Conservation (phyloP, 345 rosid genomes). For the Syzygium aromaticum region DNA sequence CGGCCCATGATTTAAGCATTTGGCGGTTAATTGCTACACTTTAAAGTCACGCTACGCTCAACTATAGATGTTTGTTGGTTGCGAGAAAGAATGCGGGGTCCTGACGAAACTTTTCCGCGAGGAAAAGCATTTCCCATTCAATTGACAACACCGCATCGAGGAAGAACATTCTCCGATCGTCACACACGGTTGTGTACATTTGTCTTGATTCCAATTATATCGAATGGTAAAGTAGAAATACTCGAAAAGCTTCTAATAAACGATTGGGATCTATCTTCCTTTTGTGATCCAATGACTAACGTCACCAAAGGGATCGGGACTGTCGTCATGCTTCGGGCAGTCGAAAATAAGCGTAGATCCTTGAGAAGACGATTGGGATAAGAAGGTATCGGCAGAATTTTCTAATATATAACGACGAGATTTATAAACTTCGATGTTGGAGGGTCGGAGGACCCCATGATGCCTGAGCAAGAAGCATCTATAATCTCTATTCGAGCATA, state of each 20-base stretch:
- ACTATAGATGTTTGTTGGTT: not conserved
- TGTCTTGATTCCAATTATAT: not conserved
- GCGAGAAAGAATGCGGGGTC: not conserved
- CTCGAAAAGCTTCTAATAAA: not conserved
- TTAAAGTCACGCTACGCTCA: not conserved
- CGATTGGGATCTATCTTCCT: not conserved
- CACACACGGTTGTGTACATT: not conserved
- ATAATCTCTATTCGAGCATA: not conserved
- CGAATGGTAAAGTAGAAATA: not conserved
- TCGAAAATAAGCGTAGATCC: too few relatives aligned
- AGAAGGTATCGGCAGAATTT: not conserved
- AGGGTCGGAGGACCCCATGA: not conserved
- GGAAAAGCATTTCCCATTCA: not conserved
- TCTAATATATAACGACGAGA: not conserved
- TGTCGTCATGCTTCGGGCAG: too few relatives aligned
- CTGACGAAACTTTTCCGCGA: not conserved
- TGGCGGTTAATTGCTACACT: not conserved
- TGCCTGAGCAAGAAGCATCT: not conserved
- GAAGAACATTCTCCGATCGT: not conserved
- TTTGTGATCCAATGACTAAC: not conserved
- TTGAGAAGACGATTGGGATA: not conserved
- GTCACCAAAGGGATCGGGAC: not conserved
- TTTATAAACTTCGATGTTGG: not conserved
- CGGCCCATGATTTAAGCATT: not conserved
- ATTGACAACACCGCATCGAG: not conserved